phyloP scores from a whole-genome alignment of 2,329 filamentous ascomycete species.

The Fusarium papillatum region DNA sequence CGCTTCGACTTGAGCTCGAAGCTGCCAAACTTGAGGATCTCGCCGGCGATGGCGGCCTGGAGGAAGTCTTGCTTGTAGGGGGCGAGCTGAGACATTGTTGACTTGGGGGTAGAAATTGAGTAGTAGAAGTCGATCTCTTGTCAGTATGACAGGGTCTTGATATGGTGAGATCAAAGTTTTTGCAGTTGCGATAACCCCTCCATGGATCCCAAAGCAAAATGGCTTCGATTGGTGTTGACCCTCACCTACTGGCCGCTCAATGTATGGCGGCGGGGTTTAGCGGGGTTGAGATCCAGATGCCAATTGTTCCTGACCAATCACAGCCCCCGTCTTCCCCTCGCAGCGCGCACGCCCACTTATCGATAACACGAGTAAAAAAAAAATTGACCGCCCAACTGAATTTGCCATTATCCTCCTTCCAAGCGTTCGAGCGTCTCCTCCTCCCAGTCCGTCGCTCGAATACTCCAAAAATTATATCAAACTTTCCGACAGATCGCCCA shows the following conservation, averaged over 20 bases:
- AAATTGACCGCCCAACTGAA: slow-evolving; percentile 50
- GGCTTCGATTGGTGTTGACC: slow-evolving; percentile 31
- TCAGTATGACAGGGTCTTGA: not conserved
- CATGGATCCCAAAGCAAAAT: not conserved
- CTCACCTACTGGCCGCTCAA: slow-evolving; percentile 24
- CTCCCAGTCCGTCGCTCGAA: slow-evolving; percentile 4
- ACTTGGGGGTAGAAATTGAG: not conserved
- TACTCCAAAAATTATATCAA: slow-evolving; percentile 5
- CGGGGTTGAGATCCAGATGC: slow-evolving; percentile 31
- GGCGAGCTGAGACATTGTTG: slow-evolving; percentile 62
- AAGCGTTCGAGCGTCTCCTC: slow-evolving; percentile 34
- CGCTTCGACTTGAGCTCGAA: slow-evolving; percentile 95
- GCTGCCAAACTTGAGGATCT: slow-evolving; percentile 84
- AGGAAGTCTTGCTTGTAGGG: slow-evolving; percentile 82
- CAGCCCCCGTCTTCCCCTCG: not conserved
- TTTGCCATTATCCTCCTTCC: slow-evolving; percentile 37
- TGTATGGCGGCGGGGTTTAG: slow-evolving; percentile 37
- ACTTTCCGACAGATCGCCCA: slow-evolving; percentile 49
- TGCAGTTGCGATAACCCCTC: slow-evolving; percentile 26
- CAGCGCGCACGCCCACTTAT: not conserved
- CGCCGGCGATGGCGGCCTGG: slow-evolving; percentile 74
- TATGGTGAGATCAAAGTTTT: slow-evolving; percentile 34
- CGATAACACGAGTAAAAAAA: slow-evolving; percentile 45
- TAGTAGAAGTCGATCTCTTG: not conserved
- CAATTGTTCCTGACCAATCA: slow-evolving; percentile 7